Base-by-base conservation (phyloP, 257 asterid species). In the Solanum ahanhuiri region DNA sequence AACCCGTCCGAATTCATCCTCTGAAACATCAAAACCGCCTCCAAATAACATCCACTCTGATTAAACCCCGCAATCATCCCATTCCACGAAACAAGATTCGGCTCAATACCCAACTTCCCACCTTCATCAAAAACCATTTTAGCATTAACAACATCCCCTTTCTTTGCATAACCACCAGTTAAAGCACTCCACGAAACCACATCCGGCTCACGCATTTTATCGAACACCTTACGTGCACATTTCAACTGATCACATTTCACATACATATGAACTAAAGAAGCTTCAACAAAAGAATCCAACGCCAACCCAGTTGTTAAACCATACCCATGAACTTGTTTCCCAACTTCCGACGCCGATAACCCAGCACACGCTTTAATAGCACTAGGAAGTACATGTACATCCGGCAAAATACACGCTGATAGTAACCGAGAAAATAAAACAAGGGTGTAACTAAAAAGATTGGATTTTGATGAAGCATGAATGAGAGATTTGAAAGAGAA, bases 21-120 rank as follows among this genome's bases (percentile, higher is more conserved):
- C 87, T 83, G 91, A 86, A 95, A 96, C 92, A 89, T 87, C 25
- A 81, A 70, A 87, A 92, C 88, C 8, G 98, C 97, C 22, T 95
- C 96, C 76, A 22, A 31, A 87, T 90, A 93, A 89, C 90, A 86
- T 45, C 95, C 95, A 31, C 98, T 95, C 88, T 91, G 98, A 89
- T 95, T 95, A 90, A 96, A 94, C n/a, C 99, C 99, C 23, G 97
- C 93, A 90, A 96, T 96, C 93, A 96, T 90, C 63, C 99, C 99
- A 64, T 95, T 96, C 98, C 99, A 93, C 5, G 98, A 93, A 75
- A 96, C 93, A 9, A 81, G 35, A 91, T 96, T 96, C 18, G 95
- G 97, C 85, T 89, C 91, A 85, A 95, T 88, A 28, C 95, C 94
- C 76, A 91, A 87, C 37, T 69, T 79, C 51, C 71, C 87, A 88